Evolutionary conservation across 179 eudicot species (phyloP), one percentile per base, ranked within the genome.

Genomic region (Pouteria campechiana): DNA sequence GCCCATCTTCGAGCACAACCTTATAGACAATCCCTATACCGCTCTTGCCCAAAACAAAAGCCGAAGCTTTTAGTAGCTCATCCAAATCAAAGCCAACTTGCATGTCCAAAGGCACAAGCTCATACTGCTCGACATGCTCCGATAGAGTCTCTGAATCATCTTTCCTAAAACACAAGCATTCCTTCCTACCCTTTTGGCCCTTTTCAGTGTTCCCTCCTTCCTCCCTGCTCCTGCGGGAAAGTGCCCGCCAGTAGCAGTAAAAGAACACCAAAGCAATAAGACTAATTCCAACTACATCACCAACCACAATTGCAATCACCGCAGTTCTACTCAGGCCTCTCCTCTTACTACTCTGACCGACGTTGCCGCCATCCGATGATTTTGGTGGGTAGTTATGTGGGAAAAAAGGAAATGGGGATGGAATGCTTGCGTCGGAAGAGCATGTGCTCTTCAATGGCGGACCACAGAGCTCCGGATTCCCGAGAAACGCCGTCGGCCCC

Each of bases 401-500:
- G 53, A 82, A 51, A 50, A 35, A 76, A 28, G 98, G 98, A 44
- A 65, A 44, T 0, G 92, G 61, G 3, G 93, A 50, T 12, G 92
- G 75, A 0, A 81, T 56, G 40, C 17, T 37, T 2, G 52, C 51
- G 37, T 51, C 72, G 2, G 70, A 43, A 40, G 71, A 37, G 58
- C 98, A 90, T 10, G 69, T 78, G 15, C 64, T 74, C 67, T 76
- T 90, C 66, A 86, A 57, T 1, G 98, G 98, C 16, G 96, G 84
- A 16, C 98, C 98, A 69, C 98, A 90, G 31, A 90, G 87, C 14
- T 65, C 70, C 15, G 88, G 81, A 20, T 90, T 90, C 4, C 96
- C 98, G 36, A 87, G 79, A 54, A 90, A 90, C 19, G 94, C 97
- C 4, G 98, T 90, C 6, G 98, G 98, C 30, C 98, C 98, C 63